Conservation (phyloP, 2,329 filamentous ascomycete genomes). For the Talaromyces piceae region DNA sequence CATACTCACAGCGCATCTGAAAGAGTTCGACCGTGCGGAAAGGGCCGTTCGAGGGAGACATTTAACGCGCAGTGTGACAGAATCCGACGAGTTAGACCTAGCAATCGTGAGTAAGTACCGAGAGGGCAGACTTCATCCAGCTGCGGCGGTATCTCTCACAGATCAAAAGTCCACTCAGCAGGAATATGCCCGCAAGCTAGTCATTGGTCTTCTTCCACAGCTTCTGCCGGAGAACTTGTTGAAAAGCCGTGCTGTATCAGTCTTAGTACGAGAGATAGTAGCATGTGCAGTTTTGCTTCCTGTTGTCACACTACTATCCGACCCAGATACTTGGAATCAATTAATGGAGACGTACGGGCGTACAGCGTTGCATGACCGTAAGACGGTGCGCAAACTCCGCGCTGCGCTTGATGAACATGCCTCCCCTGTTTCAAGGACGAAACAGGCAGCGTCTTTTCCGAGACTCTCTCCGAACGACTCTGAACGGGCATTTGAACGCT, state of each 20-base stretch:
- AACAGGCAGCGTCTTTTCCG: constrained; percentile 63
- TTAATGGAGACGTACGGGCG: constrained; percentile 83
- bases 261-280: constrained; percentile 82
- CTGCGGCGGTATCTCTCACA: constrained; percentile 72
- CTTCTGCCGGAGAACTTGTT: constrained; percentile 67
- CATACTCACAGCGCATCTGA: constrained; percentile 79
- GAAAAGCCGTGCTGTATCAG: constrained; percentile 71
- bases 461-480: constrained; percentile 74
- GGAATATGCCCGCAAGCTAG: constrained; percentile 73
- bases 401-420: constrained; percentile 92
- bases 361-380: constrained; percentile 85
- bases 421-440: constrained; percentile 63
- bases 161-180: constrained; percentile 82
- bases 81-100: constrained; percentile 90
- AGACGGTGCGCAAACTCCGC: constrained; percentile 84
- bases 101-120: constrained; percentile 93
- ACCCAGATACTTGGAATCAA: constrained; percentile 97
- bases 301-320: constrained; percentile 68
- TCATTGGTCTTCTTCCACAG: constrained; percentile 63
- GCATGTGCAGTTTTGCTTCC: constrained; percentile 84
- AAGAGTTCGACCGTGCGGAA: constrained; percentile 86
- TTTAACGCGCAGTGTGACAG: constrained; percentile 81
- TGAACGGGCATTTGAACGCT: constrained; percentile 89
- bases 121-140: constrained; percentile 80
- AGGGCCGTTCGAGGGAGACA: constrained; percentile 77